Evolutionary conservation across 73 alveolate genomes (phyloP), one percentile per base, ranked within the genome.

Genomic region (Urostyla sp.): DNA sequence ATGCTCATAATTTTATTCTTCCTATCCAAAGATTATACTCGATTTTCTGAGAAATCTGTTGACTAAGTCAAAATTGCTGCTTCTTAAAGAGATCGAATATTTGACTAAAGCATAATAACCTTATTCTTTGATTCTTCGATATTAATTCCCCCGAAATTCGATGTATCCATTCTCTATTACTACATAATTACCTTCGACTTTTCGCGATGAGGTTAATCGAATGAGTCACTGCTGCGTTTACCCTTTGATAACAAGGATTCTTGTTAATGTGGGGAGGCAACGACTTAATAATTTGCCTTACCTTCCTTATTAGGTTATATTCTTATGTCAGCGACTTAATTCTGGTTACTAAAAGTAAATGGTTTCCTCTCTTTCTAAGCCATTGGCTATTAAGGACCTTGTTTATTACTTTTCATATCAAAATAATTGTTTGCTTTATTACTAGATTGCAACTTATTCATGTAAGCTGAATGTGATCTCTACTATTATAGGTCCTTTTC

Each of bases 21-120:
- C 20, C 49, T 56, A n/a, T 69, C 83, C 16, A 69, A 23, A 16
- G 83, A 69, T n/a, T 44, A 49, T 38, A 66, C 44, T 24, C 80
- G 36, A 31, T 44, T 44, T 20, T 66, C 80, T 34, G 72, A 44
- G 16, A 69, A 30, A 49, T 69, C 83, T 8, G 83, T 69, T 24
- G 83, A 69, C 20, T 45, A 45, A 16, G 83, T 69, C 3, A 69
- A 53, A 18, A 48, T 69, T 1, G 69, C 83, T 18, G 79, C 79
- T 24, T 63, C 79, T 63, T 63, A 63, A 0, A 63, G 79, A 40
- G 79, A 63, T 43, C 60, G 37, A 3, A 63, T 63, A 1, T 60
- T 60, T n/a, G 10, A 40, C 20, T 15, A 10, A 40, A 4, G 53
- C 7, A 23, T 34, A n/a, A n/a, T n/a, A n/a, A n/a, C n/a, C n/a